Conservation (phyloP, 257 asterid genomes). For the Solanum lycopersicoides region DNA sequence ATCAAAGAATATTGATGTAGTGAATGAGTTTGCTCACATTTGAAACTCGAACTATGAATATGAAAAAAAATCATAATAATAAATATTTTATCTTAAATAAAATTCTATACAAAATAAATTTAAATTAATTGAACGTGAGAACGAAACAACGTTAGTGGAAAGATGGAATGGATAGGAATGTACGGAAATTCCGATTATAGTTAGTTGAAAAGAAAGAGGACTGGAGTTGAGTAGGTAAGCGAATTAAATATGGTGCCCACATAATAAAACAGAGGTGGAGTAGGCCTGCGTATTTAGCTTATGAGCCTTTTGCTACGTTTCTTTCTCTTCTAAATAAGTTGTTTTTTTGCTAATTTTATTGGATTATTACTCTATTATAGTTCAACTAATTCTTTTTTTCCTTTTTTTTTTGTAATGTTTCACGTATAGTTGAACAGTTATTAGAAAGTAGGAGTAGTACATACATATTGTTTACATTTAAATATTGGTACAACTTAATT, state of each 20-base stretch:
- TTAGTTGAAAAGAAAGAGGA: not conserved
- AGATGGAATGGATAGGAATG: not conserved
- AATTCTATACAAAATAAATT: accelerated
- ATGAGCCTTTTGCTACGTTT: not conserved
- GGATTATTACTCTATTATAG: not conserved
- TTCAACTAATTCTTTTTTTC: not conserved
- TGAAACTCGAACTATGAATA: too few species aligned
- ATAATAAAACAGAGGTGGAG: not conserved
- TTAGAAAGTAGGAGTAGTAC: not conserved
- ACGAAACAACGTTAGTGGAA: not conserved
- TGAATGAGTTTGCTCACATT: too few species aligned
- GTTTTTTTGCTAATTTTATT: not conserved
- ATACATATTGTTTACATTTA: not conserved
- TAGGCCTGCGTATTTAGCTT: not conserved
- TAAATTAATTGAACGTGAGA: too few species aligned
- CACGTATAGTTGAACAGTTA: not conserved
- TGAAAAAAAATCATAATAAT: too few species aligned
- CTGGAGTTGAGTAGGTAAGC: not conserved
- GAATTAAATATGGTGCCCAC: not conserved
- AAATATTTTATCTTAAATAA: too few species aligned
- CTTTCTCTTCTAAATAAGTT: not conserved
- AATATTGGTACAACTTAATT: not conserved
- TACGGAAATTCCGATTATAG: not conserved
- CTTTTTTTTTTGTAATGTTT: not conserved
- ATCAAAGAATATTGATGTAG: too few species aligned